Percentiles rank a stretch among this genome's conserved stretches.
Conservation (phyloP, 768 basidiomycete genomes). For the Collybia nuda region DNA sequence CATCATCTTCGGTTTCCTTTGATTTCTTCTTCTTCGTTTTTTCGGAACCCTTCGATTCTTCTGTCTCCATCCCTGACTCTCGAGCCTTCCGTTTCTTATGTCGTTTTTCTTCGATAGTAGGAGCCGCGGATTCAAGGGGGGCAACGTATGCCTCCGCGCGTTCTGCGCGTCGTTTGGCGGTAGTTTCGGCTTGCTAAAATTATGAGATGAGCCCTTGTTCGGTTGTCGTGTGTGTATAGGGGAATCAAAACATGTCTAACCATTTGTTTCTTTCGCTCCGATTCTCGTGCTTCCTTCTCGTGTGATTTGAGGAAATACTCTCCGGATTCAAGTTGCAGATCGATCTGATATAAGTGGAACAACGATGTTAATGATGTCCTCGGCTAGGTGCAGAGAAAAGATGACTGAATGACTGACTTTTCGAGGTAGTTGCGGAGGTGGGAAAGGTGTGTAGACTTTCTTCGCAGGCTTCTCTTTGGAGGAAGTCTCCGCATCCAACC, state of each 20-base stretch:
- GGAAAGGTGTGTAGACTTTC: slow-evolving; percentile 98
- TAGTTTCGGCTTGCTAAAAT: slow-evolving; percentile 74
- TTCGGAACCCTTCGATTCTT: slow-evolving; percentile 18
- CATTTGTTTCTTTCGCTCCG: slow-evolving; percentile 74
- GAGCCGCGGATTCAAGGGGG: slow-evolving; percentile 74
- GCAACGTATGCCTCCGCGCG: slow-evolving; percentile 89
- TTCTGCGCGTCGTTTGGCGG: slow-evolving; percentile 69
- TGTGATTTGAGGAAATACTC: slow-evolving; percentile 96
- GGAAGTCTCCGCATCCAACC: slow-evolving; percentile 49
- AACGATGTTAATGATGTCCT: not conserved
- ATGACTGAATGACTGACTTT: slow-evolving; percentile 63
- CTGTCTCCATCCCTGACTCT: slow-evolving; percentile 26
- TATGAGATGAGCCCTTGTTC: slow-evolving; percentile 4
- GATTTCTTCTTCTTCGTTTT: slow-evolving; percentile 28
- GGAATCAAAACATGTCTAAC: slow-evolving; percentile 28
- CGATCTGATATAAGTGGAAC: slow-evolving; percentile 50
- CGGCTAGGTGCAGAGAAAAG: not conserved
- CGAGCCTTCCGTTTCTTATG: slow-evolving; percentile 46
- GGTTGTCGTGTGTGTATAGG: no score
- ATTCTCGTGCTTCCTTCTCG: slow-evolving; percentile 81
- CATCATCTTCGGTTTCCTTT: not conserved
- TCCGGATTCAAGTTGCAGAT: slow-evolving; percentile 92
- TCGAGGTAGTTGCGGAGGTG: slow-evolving; percentile 88
- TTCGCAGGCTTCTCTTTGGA: slow-evolving; percentile 46
- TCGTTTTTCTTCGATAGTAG: slow-evolving; percentile 77